These are phyloP conservation scores for Stephanodiscus triporus DNA, from an alignment of 108 stramenopile species.

Conservation along the genomic window DNA sequence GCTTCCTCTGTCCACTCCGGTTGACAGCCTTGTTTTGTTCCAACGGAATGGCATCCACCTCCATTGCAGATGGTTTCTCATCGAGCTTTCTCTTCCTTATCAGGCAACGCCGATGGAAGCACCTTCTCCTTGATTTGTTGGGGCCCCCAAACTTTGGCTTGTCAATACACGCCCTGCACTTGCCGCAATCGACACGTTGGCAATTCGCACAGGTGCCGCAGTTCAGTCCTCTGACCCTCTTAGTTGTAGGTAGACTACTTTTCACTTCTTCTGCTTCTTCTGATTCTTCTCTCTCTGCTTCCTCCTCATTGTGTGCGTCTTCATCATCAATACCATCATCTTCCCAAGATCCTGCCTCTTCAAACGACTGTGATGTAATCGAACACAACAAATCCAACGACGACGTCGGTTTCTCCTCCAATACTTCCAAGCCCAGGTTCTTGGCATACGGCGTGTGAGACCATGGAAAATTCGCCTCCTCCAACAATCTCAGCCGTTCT, in stretches of 20 bases:
- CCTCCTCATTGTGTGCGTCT: neutral
- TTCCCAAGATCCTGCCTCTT: neutral
- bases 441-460: neutral
- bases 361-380: constrained; percentile 5
- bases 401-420: constrained; percentile 2
- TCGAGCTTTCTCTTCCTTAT: neutral
- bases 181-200: constrained; percentile 51
- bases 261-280: neutral
- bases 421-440: neutral
- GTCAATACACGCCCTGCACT: constrained; percentile 52
- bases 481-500: neutral
- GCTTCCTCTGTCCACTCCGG: neutral
- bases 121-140: constrained; percentile 28
- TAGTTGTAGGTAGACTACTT: neutral
- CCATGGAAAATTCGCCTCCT: constrained; percentile 17
- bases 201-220: constrained; percentile 53
- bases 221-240: constrained; percentile 3
- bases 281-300: constrained; percentile 2
- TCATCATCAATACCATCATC: neutral
- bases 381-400: constrained; percentile 19
- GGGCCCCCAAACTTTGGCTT: constrained; percentile 67
- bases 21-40: neutral
- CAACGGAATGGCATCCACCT: neutral
- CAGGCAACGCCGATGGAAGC: constrained; percentile 30
- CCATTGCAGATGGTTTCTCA: neutral